A percentile compares a stretch with the other conserved stretches of the same genome.
These are phyloP conservation scores for Cardamine resedifolia DNA, from an alignment of 345 rosid species.

Conservation along the genomic window DNA sequence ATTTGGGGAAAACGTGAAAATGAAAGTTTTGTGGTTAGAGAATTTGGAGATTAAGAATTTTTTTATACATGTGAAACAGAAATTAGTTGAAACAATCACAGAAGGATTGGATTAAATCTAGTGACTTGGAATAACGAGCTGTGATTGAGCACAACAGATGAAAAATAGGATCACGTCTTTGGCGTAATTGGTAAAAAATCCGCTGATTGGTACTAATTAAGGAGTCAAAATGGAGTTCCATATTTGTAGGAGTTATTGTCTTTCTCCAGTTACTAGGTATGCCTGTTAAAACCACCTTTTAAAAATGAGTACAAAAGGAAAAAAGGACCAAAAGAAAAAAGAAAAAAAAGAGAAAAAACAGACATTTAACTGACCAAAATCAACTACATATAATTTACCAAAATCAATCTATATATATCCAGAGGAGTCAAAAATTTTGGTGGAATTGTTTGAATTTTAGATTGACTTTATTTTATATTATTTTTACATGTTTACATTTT, in stretches of 20 bases:
- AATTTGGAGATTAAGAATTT: neutral
- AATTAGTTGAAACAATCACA: neutral
- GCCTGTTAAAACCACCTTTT: neutral
- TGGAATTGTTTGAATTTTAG: no score
- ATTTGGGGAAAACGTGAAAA: neutral
- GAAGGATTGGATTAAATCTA: neutral
- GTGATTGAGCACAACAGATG: neutral
- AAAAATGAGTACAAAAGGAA: no score
- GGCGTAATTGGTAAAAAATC: neutral
- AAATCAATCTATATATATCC: no score
- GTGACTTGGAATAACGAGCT: neutral
- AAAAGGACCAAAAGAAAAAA: no score
- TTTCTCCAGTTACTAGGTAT: neutral
- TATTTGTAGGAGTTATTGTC: neutral
- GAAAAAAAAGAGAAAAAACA: no score
- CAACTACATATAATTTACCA: no score
- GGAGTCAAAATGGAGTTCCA: neutral
- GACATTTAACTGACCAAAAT: no score
- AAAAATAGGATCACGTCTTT: neutral
- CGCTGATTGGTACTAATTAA: neutral
- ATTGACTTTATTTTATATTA: neutral
- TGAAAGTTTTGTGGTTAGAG: neutral
- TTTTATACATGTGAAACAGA: constrained; percentile 10
- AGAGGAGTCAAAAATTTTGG: no score
- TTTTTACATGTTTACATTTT: neutral